These are phyloP conservation scores for Oropetium thomaeum DNA, from an alignment of 176 grass and related monocot species.

Conservation along the genomic window DNA sequence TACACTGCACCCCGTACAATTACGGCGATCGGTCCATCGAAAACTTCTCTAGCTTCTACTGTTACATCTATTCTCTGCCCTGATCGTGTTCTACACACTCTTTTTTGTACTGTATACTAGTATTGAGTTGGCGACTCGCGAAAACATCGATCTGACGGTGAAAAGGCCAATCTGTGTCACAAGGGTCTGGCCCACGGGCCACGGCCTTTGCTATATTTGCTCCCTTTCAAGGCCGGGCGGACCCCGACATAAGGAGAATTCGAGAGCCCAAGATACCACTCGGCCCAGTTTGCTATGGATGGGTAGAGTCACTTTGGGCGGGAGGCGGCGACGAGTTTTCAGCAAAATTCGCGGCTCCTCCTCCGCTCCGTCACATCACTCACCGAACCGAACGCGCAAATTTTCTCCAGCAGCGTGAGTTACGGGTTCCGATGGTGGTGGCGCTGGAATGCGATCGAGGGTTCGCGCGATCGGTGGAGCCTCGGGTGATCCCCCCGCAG, in stretches of 20 bases:
- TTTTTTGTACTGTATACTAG: too few species aligned
- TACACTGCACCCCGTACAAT: background rate
- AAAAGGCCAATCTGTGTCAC: background rate
- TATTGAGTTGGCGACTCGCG: too few species aligned
- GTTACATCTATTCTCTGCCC: background rate
- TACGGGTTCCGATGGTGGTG: conserved; percentile 1
- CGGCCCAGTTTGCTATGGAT: background rate
- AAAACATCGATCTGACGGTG: too few species aligned
- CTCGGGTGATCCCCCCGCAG: background rate
- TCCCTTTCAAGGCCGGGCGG: background rate
- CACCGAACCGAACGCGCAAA: background rate
- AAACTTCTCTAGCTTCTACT: background rate
- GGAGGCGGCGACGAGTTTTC: background rate
- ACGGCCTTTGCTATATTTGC: background rate
- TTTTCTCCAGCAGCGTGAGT: background rate
- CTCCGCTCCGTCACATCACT: background rate
- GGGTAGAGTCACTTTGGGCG: conserved; percentile 23
- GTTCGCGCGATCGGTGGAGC: background rate
- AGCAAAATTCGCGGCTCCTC: conserved; percentile 13
- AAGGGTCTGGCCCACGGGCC: background rate
- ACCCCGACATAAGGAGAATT: background rate
- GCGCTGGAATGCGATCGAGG: conserved; percentile 1
- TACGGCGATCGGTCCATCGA: background rate
- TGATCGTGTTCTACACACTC: background rate
- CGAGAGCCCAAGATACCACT: background rate